A percentile compares a stretch with the other conserved stretches of the same genome.
phyloP scores from a whole-genome alignment of 495 filamentous ascomycete species.

The Talaromyces stipitatus region DNA sequence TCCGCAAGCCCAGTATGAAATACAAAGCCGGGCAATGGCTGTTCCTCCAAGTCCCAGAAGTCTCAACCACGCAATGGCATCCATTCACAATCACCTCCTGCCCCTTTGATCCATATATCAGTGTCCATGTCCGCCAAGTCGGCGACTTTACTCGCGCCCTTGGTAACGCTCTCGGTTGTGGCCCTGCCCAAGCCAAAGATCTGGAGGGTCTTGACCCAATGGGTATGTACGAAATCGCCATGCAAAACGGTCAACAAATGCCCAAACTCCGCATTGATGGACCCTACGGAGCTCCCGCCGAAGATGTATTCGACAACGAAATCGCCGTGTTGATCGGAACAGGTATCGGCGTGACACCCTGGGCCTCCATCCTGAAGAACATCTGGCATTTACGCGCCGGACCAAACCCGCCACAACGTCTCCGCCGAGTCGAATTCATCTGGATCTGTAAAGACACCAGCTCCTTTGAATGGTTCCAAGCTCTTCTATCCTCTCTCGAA shows the following conservation, averaged over 20 bases:
- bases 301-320: constrained; percentile 92
- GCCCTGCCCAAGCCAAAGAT: constrained; percentile 70
- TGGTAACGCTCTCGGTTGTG: constrained; percentile 88
- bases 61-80: constrained; percentile 91
- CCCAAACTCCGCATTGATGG: constrained; percentile 84
- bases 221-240: constrained; percentile 97
- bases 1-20: constrained; percentile 89
- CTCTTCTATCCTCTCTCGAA: constrained; percentile 86
- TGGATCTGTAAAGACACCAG: constrained; percentile 96
- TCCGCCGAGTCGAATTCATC: constrained; percentile 96
- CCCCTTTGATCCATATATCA: constrained; percentile 89
- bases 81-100: constrained; percentile 99
- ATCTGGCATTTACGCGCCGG: constrained; percentile 91
- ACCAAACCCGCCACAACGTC: constrained; percentile 76
- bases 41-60: constrained; percentile 84
- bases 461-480: constrained; percentile 99
- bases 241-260: constrained; percentile 87
- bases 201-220: constrained; percentile 86
- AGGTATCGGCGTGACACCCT: constrained; percentile 96
- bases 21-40: constrained; percentile 99
- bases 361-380: constrained; percentile 96
- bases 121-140: constrained; percentile 90
- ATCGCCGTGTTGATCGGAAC: constrained; percentile 95
- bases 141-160: constrained; percentile 89
- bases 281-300: constrained; percentile 92